Evolutionary conservation across 345 rosid genomes (phyloP).

Genomic region (Mercurialis annua): DNA sequence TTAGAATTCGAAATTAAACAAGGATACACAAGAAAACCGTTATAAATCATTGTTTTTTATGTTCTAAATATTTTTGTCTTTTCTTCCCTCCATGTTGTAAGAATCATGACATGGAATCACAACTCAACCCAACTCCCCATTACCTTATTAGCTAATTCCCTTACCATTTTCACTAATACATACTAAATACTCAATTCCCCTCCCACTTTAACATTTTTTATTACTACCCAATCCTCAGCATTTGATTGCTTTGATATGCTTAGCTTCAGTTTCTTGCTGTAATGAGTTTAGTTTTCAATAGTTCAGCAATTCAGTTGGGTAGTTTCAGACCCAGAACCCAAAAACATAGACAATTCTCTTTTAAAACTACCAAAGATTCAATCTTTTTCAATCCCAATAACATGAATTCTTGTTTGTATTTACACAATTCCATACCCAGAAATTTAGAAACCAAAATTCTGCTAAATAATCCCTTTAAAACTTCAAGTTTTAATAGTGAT

Average conservation of each 20-base stretch:
- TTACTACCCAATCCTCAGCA: not conserved
- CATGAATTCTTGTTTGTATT: conserved; percentile 8
- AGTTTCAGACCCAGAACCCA: conserved; percentile 18
- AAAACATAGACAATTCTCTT: conserved; percentile 12
- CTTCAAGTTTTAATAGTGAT: conserved; percentile 5
- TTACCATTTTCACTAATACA: too few relatives aligned
- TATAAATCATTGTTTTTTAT: too few relatives aligned
- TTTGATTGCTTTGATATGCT: conserved; percentile 2
- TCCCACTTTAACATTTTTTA: not conserved
- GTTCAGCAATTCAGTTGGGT: conserved; percentile 14
- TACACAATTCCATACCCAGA: conserved; percentile 7
- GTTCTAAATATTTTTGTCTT: not conserved
- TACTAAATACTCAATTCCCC: too few relatives aligned
- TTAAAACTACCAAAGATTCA: conserved; percentile 1
- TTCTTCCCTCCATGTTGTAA: not conserved
- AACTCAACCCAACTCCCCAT: not conserved
- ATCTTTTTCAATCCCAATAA: conserved; percentile 8
- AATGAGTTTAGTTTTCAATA: conserved; percentile 7
- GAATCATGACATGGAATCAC: conserved; percentile 14
- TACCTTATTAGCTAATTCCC: not conserved
- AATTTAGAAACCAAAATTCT: not conserved
- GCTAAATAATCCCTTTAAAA: not conserved
- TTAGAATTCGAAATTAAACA: too few relatives aligned
- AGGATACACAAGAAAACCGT: too few relatives aligned
- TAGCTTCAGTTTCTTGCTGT: not conserved